Base-by-base conservation (phyloP, 495 filamentous ascomycete genomes). In the Hypoxylon intermedium region DNA sequence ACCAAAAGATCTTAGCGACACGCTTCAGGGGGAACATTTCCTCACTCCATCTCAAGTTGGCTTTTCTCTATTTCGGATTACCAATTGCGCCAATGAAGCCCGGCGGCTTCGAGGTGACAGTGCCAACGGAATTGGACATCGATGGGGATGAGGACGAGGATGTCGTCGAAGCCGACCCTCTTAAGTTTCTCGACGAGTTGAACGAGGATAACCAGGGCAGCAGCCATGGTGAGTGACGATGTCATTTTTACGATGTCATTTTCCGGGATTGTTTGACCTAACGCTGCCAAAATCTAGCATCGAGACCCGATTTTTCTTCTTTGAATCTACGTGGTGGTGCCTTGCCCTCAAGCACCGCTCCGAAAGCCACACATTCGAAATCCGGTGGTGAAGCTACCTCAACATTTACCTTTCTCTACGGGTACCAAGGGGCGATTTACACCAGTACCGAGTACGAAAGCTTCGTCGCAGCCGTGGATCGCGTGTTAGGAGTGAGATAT, bases 1-100 rank as follows among this genome's bases (percentile, higher is more conserved):
- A 64, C 34, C 24, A 48, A 5, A 20, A 40, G 9, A 46, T 63
- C 23, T 24, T 71, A 9, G 52, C 60, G 13, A 59, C 47, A 1
- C 65, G 65, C n/a, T 71, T 71, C 41, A 45, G 61, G 16, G 65
- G 46, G 0, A 38, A 58, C 41, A 4, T 5, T 1, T 54, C 56
- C 5, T 50, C 68, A 2, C 33, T 71, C 11, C 41, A 61, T 4
- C 58, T 71, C 13, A 71, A 71, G 50, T 44, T 71, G 49, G 20
- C 68, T 0, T 55, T 67, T 41, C 59, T 71, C 11, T 71, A 64
- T 30, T 71, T 71, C 36, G 68, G 68, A 13, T 28, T 68, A n/a
- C 68, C 62, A 3, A 48, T 68, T 16, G 68, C 59, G 20, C 68
- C 68, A 2, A 53, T 71, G 36, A 58, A 50, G 41, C 44, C 52